Percentiles rank a stretch among this genome's conserved stretches.
Evolutionary conservation across 208 protist species (phyloP).

Genomic region (Acanthamoeba castellanii): DNA sequence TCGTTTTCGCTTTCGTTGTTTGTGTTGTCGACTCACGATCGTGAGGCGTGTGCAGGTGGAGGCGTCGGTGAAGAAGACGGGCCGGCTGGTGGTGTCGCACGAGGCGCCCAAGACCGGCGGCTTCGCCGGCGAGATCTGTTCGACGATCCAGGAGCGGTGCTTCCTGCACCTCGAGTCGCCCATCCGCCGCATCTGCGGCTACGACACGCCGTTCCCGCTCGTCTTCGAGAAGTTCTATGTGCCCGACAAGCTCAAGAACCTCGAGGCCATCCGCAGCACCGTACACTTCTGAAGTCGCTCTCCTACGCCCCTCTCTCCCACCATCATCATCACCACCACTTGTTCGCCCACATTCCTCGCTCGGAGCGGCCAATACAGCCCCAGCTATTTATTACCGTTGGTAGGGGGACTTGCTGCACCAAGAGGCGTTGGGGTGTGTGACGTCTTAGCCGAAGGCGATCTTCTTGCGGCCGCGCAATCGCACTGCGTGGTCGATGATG

Average conservation of each 20-base stretch:
- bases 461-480: constrained; percentile 17
- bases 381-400: too few relatives aligned
- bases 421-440: too few relatives aligned
- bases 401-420: too few relatives aligned
- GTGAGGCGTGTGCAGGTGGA: background rate
- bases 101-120: constrained; percentile 96
- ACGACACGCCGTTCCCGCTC: constrained; percentile 97
- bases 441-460: constrained; percentile 40
- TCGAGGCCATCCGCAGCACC: constrained; percentile 90
- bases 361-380: too few relatives aligned
- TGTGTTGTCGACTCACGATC: constrained; percentile 3
- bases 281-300: constrained; percentile 7
- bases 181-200: constrained; percentile 96
- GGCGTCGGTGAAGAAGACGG: constrained; percentile 94
- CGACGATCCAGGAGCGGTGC: constrained; percentile 94
- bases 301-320: too few relatives aligned
- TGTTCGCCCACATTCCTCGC: too few relatives aligned
- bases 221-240: constrained; percentile 97
- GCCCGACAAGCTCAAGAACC: constrained; percentile 95
- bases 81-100: constrained; percentile 88
- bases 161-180: constrained; percentile 97
- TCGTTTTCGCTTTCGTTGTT: too few relatives aligned
- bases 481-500: background rate
- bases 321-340: too few relatives aligned
- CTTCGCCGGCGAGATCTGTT: constrained; percentile 95